Percentiles rank a stretch among this genome's conserved stretches.
Evolutionary conservation across 768 basidiomycete species (phyloP).

Genomic region (Pleurotus ostreatus): DNA sequence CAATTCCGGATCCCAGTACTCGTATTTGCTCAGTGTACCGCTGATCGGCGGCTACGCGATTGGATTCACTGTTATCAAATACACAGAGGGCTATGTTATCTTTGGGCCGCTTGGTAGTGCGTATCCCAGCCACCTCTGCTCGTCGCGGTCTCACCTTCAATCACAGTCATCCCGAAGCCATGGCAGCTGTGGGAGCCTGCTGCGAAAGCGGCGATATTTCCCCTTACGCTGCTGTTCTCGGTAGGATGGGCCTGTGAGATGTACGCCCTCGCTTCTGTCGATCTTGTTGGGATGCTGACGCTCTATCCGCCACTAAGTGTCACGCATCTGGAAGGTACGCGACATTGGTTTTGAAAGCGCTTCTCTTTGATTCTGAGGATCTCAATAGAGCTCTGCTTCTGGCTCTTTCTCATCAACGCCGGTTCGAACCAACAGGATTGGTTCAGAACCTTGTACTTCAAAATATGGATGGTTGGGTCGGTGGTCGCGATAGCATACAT

Average conservation of each 20-base stretch:
- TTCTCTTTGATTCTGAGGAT: conserved; percentile 2
- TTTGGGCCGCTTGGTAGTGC: conserved; percentile 45
- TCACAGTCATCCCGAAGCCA: conserved; percentile 63
- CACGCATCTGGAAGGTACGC: conserved; percentile 73
- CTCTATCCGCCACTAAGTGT: conserved; percentile 17
- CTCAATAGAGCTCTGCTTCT: conserved; percentile 73
- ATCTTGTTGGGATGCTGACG: neutral
- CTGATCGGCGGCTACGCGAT: conserved; percentile 52
- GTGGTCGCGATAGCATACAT: conserved; percentile 55
- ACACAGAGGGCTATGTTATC: conserved; percentile 55
- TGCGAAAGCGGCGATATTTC: conserved; percentile 51
- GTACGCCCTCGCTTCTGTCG: conserved; percentile 33
- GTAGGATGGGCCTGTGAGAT: conserved; percentile 73
- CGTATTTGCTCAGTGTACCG: conserved; percentile 64
- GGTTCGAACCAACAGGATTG: conserved; percentile 62
- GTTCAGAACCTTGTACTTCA: conserved; percentile 76
- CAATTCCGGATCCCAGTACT: conserved; percentile 45
- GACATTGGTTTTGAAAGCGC: no score
- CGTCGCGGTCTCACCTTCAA: neutral
- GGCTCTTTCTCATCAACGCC: conserved; percentile 78
- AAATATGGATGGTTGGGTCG: conserved; percentile 67
- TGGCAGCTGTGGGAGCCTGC: conserved; percentile 48
- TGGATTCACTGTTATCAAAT: conserved; percentile 72
- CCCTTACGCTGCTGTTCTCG: conserved; percentile 60
- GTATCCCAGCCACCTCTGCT: conserved; percentile 20